Evolutionary conservation across 306 rosid genomes (phyloP).

Genomic region (Cucumis sativus): Cucumber_9930_V3 NC_026658.2:23337501-23338000

Average conservation of each 20-base stretch:
- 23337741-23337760: not conserved
- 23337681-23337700: not conserved
- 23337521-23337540: not conserved
- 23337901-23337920: not conserved
- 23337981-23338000: not conserved
- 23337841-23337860: not conserved
- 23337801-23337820: not conserved
- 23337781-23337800: not conserved
- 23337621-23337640: not conserved
- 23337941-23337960: not conserved
- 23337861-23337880: not conserved
- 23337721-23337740: not conserved
- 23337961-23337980: not conserved
- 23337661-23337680: not conserved
- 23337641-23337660: not conserved
- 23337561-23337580: not conserved
- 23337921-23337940: slow-evolving; percentile 10
- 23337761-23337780: not conserved
- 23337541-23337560: not conserved
- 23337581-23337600: not conserved
- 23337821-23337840: not conserved
- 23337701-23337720: not conserved
- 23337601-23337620: not conserved
- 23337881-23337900: not conserved
- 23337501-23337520: not conserved